These are phyloP conservation scores for Yarrowia bubula DNA, from an alignment of 805 yeast genomes.

Conservation along the genomic window DNA sequence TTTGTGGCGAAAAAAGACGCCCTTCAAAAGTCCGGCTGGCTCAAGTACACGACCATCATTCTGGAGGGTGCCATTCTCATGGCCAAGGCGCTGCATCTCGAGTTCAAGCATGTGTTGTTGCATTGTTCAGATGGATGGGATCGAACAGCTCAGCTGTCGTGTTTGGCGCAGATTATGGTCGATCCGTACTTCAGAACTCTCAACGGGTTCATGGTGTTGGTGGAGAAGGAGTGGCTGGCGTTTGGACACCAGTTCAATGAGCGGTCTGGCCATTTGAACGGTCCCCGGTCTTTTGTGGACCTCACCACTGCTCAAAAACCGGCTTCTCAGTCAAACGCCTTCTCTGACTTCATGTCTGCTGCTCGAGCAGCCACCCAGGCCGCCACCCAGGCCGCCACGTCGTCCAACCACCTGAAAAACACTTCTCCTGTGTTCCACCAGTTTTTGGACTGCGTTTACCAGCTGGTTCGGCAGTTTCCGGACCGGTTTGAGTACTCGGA, in stretches of 20 bases:
- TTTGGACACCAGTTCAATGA: slow-evolving; percentile 91
- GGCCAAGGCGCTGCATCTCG: slow-evolving; percentile 76
- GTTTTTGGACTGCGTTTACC: slow-evolving; percentile 86
- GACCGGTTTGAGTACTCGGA: slow-evolving; percentile 81
- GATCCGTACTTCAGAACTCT: slow-evolving; percentile 88
- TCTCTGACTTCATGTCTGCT: slow-evolving; percentile 21
- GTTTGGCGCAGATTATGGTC: slow-evolving; percentile 78
- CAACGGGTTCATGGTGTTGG: slow-evolving; percentile 78
- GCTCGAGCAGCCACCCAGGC: slow-evolving; percentile 26
- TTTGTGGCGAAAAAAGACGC: not conserved
- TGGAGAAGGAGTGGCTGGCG: slow-evolving; percentile 94
- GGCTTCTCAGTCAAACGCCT: slow-evolving; percentile 2
- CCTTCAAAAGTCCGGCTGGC: slow-evolving; percentile 73
- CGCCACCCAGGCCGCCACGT: slow-evolving; percentile 47
- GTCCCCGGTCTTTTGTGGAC: slow-evolving; percentile 22
- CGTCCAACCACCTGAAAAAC: slow-evolving; percentile 54
- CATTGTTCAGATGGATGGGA: slow-evolving; percentile 99
- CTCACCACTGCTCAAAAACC: not conserved
- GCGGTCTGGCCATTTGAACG: slow-evolving; percentile 67
- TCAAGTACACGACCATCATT: slow-evolving; percentile 64
- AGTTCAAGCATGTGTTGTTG: slow-evolving; percentile 75
- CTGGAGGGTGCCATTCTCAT: slow-evolving; percentile 74
- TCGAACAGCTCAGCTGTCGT: slow-evolving; percentile 84
- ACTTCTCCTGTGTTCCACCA: slow-evolving; percentile 95
- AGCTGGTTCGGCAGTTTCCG: slow-evolving; percentile 69